Percentiles rank a stretch among this genome's conserved stretches.
Conservation (phyloP, 208 protist species). For the Novymonas esmeraldas region DNA sequence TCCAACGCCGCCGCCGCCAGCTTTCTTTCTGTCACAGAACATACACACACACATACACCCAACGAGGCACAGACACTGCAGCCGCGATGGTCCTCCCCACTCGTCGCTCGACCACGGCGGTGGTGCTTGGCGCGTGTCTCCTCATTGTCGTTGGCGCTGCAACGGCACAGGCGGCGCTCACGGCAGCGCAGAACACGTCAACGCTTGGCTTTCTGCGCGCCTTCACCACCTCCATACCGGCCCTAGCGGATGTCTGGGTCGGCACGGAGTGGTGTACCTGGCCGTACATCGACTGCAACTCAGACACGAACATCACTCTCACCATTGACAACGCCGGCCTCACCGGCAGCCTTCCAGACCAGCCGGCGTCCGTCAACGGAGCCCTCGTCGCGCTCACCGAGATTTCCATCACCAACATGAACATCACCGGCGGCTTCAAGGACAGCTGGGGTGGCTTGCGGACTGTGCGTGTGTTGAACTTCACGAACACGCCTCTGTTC, state of each 20-base stretch:
- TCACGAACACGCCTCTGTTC: conserved; percentile 19
- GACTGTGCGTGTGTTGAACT: conserved; percentile 1
- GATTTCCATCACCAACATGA: conserved; percentile 10
- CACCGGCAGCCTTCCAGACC: conserved; percentile 7
- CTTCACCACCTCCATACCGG: conserved; percentile 13
- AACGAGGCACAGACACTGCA: background rate
- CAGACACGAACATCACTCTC: conserved; percentile 3
- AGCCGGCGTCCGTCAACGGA: background rate
- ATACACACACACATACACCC: no score
- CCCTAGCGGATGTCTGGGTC: conserved; percentile 4
- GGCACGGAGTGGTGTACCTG: conserved; percentile 18
- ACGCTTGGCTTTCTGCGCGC: conserved; percentile 18
- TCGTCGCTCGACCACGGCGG: background rate
- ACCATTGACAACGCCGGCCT: conserved; percentile 7
- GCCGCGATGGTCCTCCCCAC: background rate
- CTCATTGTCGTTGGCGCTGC: background rate
- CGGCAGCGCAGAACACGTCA: background rate
- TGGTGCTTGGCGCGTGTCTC: background rate
- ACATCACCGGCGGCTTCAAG: conserved; percentile 16
- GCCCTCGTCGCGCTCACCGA: conserved; percentile 5
- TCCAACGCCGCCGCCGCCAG: no score
- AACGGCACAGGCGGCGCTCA: conserved; percentile 4
- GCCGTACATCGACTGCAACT: conserved; percentile 11
- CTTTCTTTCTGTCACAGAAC: background rate
- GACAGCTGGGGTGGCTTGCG: conserved; percentile 18